Evolutionary conservation across 805 yeast genomes (phyloP).

Genomic region (Pichia nanzhaoensis): DNA sequence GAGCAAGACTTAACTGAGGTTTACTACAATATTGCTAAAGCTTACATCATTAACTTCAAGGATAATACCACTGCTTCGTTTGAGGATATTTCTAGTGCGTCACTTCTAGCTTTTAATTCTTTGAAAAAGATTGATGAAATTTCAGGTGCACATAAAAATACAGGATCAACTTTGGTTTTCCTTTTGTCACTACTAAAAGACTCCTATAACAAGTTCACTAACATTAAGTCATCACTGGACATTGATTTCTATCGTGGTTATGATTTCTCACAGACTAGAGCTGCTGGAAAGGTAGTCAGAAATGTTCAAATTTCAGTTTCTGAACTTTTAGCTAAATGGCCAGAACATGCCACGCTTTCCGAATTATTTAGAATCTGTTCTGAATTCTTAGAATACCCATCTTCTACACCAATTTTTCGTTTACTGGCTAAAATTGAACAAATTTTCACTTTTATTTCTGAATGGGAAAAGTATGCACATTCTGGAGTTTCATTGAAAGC

Average conservation of each 20-base stretch:
- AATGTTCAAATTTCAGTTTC: conserved; percentile 39
- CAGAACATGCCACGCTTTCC: conserved; percentile 86
- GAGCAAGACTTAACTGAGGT: conserved; percentile 36
- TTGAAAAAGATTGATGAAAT: conserved; percentile 22
- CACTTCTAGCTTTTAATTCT: conserved; percentile 24
- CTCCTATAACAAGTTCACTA: conserved; percentile 28
- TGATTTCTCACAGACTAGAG: conserved; percentile 51
- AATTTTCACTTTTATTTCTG: conserved; percentile 70
- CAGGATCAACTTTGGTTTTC: conserved; percentile 30
- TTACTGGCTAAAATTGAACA: conserved; percentile 80
- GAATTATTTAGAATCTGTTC: conserved; percentile 56
- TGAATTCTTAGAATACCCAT: conserved; percentile 60
- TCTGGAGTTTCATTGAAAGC: conserved; percentile 58
- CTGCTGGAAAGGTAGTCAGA: conserved; percentile 46
- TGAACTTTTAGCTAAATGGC: conserved; percentile 64
- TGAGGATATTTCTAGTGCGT: conserved; percentile 32
- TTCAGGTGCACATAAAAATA: conserved; percentile 20
- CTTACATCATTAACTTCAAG: conserved; percentile 41
- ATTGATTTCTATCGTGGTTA: conserved; percentile 64
- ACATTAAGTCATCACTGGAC: conserved; percentile 17
- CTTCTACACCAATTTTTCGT: conserved; percentile 67
- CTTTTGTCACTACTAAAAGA: conserved; percentile 30
- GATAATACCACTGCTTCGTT: conserved; percentile 13
- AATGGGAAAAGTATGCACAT: conserved; percentile 93
- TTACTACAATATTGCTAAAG: conserved; percentile 41